Evolutionary conservation across 768 basidiomycete species (phyloP).

Genomic region (Podaxis pistillaris): DNA sequence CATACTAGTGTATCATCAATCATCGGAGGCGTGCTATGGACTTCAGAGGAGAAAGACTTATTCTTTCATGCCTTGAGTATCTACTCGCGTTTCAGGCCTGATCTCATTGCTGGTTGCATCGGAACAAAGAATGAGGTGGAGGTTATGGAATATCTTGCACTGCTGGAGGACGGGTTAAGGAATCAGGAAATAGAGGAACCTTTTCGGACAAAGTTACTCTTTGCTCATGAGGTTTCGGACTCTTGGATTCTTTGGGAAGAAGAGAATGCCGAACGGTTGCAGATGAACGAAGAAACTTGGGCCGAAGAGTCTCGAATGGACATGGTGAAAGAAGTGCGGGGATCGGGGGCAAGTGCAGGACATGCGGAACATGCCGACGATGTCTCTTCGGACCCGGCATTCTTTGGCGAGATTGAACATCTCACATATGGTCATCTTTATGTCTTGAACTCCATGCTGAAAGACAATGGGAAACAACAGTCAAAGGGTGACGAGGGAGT

Average conservation of each 20-base stretch:
- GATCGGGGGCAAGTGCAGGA: not conserved
- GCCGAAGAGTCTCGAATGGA: constrained; percentile 4
- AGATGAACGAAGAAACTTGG: constrained; percentile 27
- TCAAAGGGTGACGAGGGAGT: not conserved
- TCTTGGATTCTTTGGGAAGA: constrained; percentile 52
- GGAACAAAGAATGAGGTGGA: constrained; percentile 65
- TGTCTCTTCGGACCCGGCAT: not conserved
- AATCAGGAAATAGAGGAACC: constrained; percentile 24
- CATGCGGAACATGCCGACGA: not conserved
- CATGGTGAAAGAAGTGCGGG: not conserved
- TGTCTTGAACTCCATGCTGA: not conserved
- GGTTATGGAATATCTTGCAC: constrained; percentile 64
- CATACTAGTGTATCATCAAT: not conserved
- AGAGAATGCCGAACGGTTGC: constrained; percentile 30
- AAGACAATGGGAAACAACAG: not conserved
- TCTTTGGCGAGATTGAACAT: not conserved
- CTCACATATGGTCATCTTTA: constrained; percentile 10
- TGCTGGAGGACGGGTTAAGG: constrained; percentile 39
- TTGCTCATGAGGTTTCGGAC: constrained; percentile 62
- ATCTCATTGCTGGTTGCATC: constrained; percentile 70
- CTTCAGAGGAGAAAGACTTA: constrained; percentile 57
- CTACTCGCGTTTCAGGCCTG: constrained; percentile 72
- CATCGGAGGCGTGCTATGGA: constrained; percentile 49
- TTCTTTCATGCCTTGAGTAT: constrained; percentile 72
- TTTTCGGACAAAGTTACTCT: constrained; percentile 67